A percentile compares a stretch with the other conserved stretches of the same genome.
phyloP scores from a whole-genome alignment of 2,329 filamentous ascomycete genomes.

The Trichoderma simmonsii region DNA sequence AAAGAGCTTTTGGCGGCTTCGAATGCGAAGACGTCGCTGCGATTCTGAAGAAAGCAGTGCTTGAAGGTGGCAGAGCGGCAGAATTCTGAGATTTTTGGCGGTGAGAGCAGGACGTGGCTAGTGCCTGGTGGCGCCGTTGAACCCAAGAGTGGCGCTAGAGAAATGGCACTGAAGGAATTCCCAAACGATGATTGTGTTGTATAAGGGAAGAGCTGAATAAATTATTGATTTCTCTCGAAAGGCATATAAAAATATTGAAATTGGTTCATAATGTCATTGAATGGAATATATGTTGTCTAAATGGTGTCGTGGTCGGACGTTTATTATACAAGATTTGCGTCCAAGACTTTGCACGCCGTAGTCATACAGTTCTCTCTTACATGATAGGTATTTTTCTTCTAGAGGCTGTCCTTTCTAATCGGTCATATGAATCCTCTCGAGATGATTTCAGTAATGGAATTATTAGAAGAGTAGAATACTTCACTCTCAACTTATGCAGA shows the following conservation, averaged over 20 bases:
- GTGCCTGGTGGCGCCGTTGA: neutral
- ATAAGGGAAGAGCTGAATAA: neutral
- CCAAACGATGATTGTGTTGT: neutral
- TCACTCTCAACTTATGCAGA: neutral
- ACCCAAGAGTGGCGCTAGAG: neutral
- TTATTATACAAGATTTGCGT: conserved; percentile 6
- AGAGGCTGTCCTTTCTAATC: neutral
- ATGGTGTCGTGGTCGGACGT: neutral
- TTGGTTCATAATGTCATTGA: neutral
- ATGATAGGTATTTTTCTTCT: neutral
- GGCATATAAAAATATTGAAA: neutral
- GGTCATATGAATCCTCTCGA: neutral
- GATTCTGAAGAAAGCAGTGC: conserved; percentile 8
- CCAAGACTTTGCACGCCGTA: neutral
- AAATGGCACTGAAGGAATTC: neutral
- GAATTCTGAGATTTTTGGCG: conserved; percentile 39
- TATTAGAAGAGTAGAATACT: neutral
- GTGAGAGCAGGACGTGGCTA: conserved; percentile 27
- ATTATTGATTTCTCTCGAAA: neutral
- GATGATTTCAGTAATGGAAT: neutral
- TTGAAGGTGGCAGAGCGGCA: conserved; percentile 26
- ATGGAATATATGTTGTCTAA: neutral
- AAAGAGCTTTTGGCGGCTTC: neutral
- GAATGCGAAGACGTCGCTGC: neutral
- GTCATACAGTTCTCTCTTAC: neutral